Evolutionary conservation across 2,329 filamentous ascomycete genomes (phyloP), one percentile per base, ranked within the genome.

Genomic region (Colletotrichum limetticola): DNA sequence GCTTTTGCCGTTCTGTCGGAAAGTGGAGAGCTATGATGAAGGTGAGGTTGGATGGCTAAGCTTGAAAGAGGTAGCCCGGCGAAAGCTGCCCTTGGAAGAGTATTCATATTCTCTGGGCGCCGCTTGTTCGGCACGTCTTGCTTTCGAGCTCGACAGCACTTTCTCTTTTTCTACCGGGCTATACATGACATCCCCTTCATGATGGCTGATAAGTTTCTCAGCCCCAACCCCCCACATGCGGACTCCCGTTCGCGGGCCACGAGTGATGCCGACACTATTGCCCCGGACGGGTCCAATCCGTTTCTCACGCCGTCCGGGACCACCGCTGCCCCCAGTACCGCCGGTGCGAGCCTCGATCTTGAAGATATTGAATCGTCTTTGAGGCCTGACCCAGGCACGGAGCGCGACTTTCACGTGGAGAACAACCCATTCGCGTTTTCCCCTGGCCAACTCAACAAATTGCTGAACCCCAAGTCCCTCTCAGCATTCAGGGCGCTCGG

Each of bases 361-460:
- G 74, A 77, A 14, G 78, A 78, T 28, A 37, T 71, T 3, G 84
- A 90, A 73, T 68, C 92, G 60, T 91, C 91, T 5, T 83, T 94
- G 11, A 86, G 84, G 61, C 91, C 93, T 0, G 93, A 95, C 79
- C 92, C 91, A 1, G 92, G 92, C 3, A 91, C 90, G 0, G 92
- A 94, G 81, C 85, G 82, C 3, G 92, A 94, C 76, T 95, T 95
- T 76, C 65, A 53, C 28, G 88, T 93, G 9, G 86, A 92, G 76
- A 94, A 94, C 79, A 95, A 93, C 78, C 91, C 89, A 56, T 95
- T 95, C 75, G 93, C 92, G 2, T 95, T 93, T 77, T 89, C 91
- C 0, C 92, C 92, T 0, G 93, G 93, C 3, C 92, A 95, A 72
- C 82, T 95, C 77, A 91, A 90, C 75, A 95, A 95, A 81, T 83